Base-by-base conservation (phyloP, 2,329 filamentous ascomycete genomes). In the Trichophyton benhamiae region DNA sequence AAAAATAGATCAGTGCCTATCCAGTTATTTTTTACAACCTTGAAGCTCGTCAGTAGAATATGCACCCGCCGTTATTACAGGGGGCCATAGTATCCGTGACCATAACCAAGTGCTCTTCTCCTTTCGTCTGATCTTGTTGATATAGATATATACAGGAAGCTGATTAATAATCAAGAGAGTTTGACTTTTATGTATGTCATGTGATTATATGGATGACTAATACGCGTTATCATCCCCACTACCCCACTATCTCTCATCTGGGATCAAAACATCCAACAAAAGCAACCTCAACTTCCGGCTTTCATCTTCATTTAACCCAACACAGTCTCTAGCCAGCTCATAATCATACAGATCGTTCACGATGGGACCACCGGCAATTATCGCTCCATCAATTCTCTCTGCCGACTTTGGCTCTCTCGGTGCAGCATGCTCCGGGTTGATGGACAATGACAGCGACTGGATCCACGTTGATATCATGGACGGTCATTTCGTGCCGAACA, bases 381-480 rank as follows among this genome's bases (percentile, higher is more conserved):
- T 99, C 70, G 92, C 92, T 15, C 94, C 94, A 33, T 97, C 92
- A n/a, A 97, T 99, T 69, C 86, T 99, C 64, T 95, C 91, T 70
- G 92, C 92, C 67, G 92, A 99, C 81, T 99, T 99, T 77, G 91
- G 85, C 71, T 82, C 87, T 66, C 83, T 99, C 62, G 91, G 92
- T 68, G 83, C 85, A 70, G 92, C 90, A 74, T 99, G 94, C 78
- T 84, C 85, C 59, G 83, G 84, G 69, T 96, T 91, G 63, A 96
- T 99, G 70, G 81, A 82, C 59, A 84, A 91, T 67, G 89, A 91
- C 62, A 90, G 91, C 66, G 89, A 96, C 79, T 95, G 89, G 88
- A 83, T 95, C 68, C 90, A 96, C 77, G 87, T 96, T 69, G 92
- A 97, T 75, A 96, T 96, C 73, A 91, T 95, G 92, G 94, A 99